These are phyloP conservation scores for Psilocybe sp. DNA, from an alignment of 768 basidiomycete species.

Conservation along the genomic window DNA sequence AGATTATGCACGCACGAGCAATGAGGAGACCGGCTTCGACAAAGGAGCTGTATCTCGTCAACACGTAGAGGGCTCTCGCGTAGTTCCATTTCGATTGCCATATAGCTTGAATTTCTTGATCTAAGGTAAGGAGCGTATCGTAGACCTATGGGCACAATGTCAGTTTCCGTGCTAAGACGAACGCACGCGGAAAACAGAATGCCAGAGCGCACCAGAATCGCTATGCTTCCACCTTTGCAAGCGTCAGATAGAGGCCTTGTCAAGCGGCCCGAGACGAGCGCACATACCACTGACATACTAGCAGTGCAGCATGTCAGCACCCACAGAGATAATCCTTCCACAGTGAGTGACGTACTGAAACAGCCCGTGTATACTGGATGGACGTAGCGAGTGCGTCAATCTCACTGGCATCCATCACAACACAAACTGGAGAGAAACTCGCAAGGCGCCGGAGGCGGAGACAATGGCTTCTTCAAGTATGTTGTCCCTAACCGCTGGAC, in stretches of 20 bases:
- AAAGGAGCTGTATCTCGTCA: conserved; percentile 20
- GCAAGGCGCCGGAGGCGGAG: no score
- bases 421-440: no score
- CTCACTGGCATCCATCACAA: conserved; percentile 1
- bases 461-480: no score
- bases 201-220: conserved; percentile 6
- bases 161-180: neutral
- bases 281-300: conserved; percentile 12
- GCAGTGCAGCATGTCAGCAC: neutral
- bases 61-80: conserved; percentile 16
- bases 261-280: neutral
- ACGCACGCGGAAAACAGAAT: neutral
- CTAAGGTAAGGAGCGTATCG: conserved; percentile 16
- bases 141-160: conserved; percentile 7
- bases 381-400: conserved; percentile 2
- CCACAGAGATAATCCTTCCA: neutral
- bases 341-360: conserved; percentile 1
- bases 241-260: neutral
- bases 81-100: conserved; percentile 15
- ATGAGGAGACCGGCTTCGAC: conserved; percentile 17
- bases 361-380: conserved; percentile 7
- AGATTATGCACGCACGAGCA: conserved; percentile 10
- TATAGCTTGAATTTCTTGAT: conserved; percentile 13
- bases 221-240: conserved; percentile 6
- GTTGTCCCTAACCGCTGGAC: no score